Conservation (phyloP, 106 monocot species). For the Phalaenopsis equestris region DNA sequence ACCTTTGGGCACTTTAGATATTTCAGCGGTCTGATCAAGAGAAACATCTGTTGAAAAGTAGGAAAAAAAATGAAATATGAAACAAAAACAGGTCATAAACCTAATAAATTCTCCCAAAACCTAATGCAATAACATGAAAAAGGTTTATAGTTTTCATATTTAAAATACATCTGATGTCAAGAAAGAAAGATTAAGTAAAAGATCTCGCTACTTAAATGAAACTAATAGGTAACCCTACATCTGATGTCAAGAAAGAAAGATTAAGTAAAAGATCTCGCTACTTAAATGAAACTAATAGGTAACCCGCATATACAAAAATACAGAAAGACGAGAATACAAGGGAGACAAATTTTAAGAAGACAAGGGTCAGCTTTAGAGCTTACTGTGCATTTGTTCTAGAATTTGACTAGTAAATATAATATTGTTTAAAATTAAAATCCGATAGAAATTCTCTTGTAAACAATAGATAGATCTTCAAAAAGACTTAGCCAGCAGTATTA, state of each 20-base stretch:
- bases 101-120: not conserved
- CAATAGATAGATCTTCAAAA: not conserved
- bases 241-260: not conserved
- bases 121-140: not conserved
- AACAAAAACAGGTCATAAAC: not conserved
- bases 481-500: not conserved
- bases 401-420: not conserved
- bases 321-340: not conserved
- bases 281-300: not conserved
- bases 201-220: not conserved
- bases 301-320: not conserved
- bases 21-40: slow-evolving; percentile 32
- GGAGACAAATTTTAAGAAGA: not conserved
- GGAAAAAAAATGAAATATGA: not conserved
- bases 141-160: not conserved
- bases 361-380: not conserved
- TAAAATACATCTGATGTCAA: not conserved
- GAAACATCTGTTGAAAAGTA: slow-evolving; percentile 39
- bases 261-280: not conserved
- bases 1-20: slow-evolving; percentile 46
- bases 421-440: not conserved
- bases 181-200: not conserved
- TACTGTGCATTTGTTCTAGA: not conserved
- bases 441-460: not conserved
- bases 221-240: not conserved